Evolutionary conservation across 31 red algal genomes (phyloP).

Genomic region (Endocladia muricata): DNA sequence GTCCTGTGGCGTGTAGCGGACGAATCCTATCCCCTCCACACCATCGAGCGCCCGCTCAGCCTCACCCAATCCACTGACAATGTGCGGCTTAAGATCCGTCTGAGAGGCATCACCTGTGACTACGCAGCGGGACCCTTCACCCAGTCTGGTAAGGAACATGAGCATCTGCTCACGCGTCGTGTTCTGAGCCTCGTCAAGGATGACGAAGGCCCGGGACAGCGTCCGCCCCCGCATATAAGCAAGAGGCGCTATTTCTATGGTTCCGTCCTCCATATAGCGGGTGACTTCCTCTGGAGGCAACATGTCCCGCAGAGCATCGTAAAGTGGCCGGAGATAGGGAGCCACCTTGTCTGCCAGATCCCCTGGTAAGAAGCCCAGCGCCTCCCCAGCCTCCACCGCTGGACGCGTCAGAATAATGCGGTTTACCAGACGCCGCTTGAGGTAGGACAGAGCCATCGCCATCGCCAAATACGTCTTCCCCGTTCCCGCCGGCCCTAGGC

Average conservation of each 20-base stretch:
- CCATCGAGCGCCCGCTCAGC: not conserved
- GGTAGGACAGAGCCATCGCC: not conserved
- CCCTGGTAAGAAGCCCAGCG: slow-evolving; percentile 37
- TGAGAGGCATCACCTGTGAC: slow-evolving; percentile 23
- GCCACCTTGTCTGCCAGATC: slow-evolving; percentile 27
- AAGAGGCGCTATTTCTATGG: slow-evolving; percentile 31
- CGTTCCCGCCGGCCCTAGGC: slow-evolving; percentile 31
- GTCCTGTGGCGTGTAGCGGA: not conserved
- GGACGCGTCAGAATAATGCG: slow-evolving; percentile 28
- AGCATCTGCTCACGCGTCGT: slow-evolving; percentile 31
- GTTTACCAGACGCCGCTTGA: slow-evolving; percentile 6
- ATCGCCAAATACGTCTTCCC: slow-evolving; percentile 33
- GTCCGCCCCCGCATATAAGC: slow-evolving; percentile 44
- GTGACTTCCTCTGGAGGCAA: not conserved
- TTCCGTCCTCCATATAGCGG: not conserved
- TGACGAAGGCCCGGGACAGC: slow-evolving; percentile 10
- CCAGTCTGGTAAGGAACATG: slow-evolving; percentile 22
- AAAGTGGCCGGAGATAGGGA: slow-evolving; percentile 37
- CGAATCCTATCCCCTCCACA: not conserved
- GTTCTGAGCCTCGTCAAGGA: slow-evolving; percentile 47
- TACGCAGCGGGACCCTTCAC: slow-evolving; percentile 2
- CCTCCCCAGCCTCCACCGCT: slow-evolving; percentile 27
- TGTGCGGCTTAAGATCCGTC: slow-evolving; percentile 14
- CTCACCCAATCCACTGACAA: not conserved
- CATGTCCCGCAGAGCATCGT: slow-evolving; percentile 36